Evolutionary conservation across 805 yeast genomes (phyloP), one percentile per base, ranked within the genome.

Genomic region (Monosporozyma unispora): DNA sequence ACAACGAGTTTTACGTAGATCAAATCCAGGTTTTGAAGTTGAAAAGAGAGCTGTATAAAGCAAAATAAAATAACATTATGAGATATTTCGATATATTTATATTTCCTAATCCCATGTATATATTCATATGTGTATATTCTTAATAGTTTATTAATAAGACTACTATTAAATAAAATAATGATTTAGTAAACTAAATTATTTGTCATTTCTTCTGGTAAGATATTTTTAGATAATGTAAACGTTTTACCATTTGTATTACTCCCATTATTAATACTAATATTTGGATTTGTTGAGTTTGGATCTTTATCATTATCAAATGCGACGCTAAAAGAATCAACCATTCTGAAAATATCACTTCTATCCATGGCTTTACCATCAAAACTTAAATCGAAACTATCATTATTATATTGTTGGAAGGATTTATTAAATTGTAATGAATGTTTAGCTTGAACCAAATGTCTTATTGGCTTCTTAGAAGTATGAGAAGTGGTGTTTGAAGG

Each of bases 21-120:
- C 79, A 11, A 76, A 77, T 44, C 82, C 87, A 10, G 95, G 93
- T 0, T 86, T 79, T 55, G 64, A 65, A 12, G 73, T 80, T 38
- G 76, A 75, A 56, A 69, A 31, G 39, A 28, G 46, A 18, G 23
- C 19, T 11, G 6, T 39, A 18, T 45, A 35, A 37, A 25, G 23
- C n/a, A 43, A 4, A 21, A 11, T 37, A 8, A 18, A 18, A 18
- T n/a, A n/a, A n/a, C n/a, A n/a, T n/a, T n/a, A n/a, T n/a, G 21
- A 14, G 3, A 12, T 31, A 31, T 31, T 29, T 21, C 25, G 14
- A 40, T 40, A 29, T 12, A 23, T 29, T 8, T 12, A n/a, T n/a
- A 40, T 29, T 31, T 19, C 18, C 12, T 31, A 25, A 29, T 25
- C 27, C 4, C 18, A 22, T 40, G 35, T 40, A 46, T 39, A 46